Evolutionary conservation across 2,329 filamentous ascomycete genomes (phyloP), one percentile per base, ranked within the genome.

Genomic region (Fusarium sambucinum): DNA sequence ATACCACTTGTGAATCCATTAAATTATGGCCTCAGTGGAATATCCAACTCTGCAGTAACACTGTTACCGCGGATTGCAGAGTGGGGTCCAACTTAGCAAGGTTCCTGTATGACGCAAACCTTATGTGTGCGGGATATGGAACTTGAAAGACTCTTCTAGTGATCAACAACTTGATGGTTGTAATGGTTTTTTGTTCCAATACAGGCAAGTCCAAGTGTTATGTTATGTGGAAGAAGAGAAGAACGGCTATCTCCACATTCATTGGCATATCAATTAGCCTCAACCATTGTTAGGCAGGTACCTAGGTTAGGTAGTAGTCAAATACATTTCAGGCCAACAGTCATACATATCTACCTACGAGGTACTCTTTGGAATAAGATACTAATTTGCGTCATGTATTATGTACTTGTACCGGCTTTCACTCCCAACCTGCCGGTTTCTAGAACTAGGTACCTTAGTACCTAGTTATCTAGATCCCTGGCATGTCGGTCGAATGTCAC

Each of bases 81-180:
- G 42, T 37, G 50, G 59, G 53, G 30, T 42, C 35, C n/a, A 38
- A 38, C 35, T 37, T 38, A 29, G 37, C 29, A 48, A 37, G 52
- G 35, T 45, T 48, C 8, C 47, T 50, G 47, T 50, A 64, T 64
- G 61, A 64, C 61, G 59, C 59, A 64, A 41, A 63, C n/a, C 41
- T 38, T 25, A 32, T 38, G 16, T 47, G 48, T 9, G 8, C 38
- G 38, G 50, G 37, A 29, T 35, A 58, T 33, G 50, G 33, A 35
- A 29, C 51, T 41, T 56, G 32, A 50, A 38, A 50, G 44, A 48
- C 47, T 19, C 47, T 47, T 62, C 27, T 17, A 32, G 30, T 30
- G 51, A 63, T 63, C 58, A 13, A 63, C 42, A 57, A 57, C 42
- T 45, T 57, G 38, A 38, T 63, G 51, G 50, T 48, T 45, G 37